Base-by-base conservation (phyloP, 1,284 basidiomycete genomes). In the Vanrija sp. region DNA sequence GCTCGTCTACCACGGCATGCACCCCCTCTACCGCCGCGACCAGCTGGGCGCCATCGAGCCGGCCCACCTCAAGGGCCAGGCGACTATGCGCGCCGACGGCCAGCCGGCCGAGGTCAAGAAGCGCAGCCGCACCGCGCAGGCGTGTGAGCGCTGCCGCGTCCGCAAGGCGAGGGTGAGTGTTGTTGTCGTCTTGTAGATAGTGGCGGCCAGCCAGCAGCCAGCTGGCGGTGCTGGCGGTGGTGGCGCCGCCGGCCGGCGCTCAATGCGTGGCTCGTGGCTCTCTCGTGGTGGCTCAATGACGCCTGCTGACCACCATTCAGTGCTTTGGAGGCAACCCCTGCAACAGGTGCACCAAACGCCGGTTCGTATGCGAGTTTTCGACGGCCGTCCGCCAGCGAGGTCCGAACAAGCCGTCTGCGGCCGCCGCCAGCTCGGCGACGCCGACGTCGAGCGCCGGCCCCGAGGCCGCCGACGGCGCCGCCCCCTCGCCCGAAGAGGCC, bases 151-250 rank as follows among this genome's bases (percentile, higher is more conserved):
- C 15, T 65, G 63, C 47, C 57, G 63, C 7, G 51, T 57, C 36
- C 54, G 63, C 37, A 65, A 65, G 37, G 63, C 63, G 12, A 57
- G 59, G 44, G 63, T 65, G 54, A 65, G 63, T 65, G 4, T 5
- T 2, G 4, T 16, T 38, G 16, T 44, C 16, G 35, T 19, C 12
- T 14, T 31, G 9, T 31, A 31, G n/a, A 31, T 31, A 25, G 31
- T 31, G 31, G 10, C 31, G 24, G 24, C n/a, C n/a, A n/a, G n/a
- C n/a, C n/a, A n/a, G n/a, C n/a, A 25, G 24, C 5, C 24, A 9
- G 24, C 24, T 9, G 31, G 31, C 31, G 31, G 31, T 14, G 31
- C 15, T 9, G 12, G 31, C 31, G 12, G 12, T 14, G 31, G 31
- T 12, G 31, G 4, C 31, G 31, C 4, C 31, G 31, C 15, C 31